These are phyloP conservation scores for Nephelium lappaceum DNA, from an alignment of 345 rosid genomes.

Conservation along the genomic window DNA sequence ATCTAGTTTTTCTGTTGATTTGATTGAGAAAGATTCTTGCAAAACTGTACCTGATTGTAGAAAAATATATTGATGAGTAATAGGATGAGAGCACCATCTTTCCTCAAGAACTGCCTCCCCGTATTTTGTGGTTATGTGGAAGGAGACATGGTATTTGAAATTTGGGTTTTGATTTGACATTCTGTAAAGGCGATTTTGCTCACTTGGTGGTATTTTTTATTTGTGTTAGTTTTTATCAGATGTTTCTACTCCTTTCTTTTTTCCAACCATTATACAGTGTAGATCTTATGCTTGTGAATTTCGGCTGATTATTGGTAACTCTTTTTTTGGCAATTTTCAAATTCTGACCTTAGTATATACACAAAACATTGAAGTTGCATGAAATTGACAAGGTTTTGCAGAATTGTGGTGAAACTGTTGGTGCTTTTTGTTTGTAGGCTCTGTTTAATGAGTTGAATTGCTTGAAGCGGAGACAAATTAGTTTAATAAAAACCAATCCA, in stretches of 20 bases:
- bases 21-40: neutral
- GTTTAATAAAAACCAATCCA: neutral
- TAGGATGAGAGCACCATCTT: neutral
- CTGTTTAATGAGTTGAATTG: neutral
- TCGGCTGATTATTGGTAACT: neutral
- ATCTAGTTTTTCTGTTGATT: neutral
- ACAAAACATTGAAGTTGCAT: neutral
- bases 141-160: neutral
- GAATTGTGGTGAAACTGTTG: neutral
- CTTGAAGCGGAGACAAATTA: neutral
- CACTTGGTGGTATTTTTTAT: neutral
- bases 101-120: neutral
- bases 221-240: neutral
- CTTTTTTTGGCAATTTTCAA: neutral
- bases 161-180: neutral
- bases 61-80: neutral
- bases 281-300: neutral
- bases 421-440: neutral
- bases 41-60: neutral
- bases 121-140: neutral
- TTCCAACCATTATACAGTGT: neutral
- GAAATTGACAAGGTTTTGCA: neutral
- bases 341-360: neutral
- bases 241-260: neutral
- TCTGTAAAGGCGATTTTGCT: too few relatives aligned